Conservation (phyloP, 352 stramenopile species). For the Pythium chondricola region DNA sequence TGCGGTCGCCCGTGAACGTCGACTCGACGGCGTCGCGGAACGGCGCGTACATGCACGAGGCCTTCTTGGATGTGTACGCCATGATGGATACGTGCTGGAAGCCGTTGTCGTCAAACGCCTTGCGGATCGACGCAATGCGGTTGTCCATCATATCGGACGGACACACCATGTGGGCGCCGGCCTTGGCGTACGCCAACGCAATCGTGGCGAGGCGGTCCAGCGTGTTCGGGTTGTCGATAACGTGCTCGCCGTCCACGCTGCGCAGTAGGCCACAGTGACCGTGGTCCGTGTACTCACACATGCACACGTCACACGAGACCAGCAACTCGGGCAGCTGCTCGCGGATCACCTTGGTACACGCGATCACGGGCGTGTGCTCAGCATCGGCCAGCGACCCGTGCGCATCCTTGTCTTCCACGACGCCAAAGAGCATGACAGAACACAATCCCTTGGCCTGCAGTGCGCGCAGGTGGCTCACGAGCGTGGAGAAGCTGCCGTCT, state of each 20-base stretch:
- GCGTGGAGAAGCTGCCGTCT: slow-evolving; percentile 61
- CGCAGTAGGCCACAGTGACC: slow-evolving; percentile 82
- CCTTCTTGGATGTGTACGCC: slow-evolving; percentile 98
- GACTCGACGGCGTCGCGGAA: slow-evolving; percentile 98
- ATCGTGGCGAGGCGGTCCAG: slow-evolving; percentile 95
- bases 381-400: slow-evolving; percentile 68
- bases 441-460: slow-evolving; percentile 69
- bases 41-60: slow-evolving; percentile 93
- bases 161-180: slow-evolving; percentile 96
- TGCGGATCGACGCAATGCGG: slow-evolving; percentile 93
- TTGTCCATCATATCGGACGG: slow-evolving; percentile 98
- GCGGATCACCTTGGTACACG: slow-evolving; percentile 57
- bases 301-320: slow-evolving; percentile 84
- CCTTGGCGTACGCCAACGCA: slow-evolving; percentile 92
- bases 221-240: slow-evolving; percentile 96
- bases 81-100: slow-evolving; percentile 99
- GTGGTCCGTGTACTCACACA: slow-evolving; percentile 89
- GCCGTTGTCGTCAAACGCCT: slow-evolving; percentile 92
- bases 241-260: slow-evolving; percentile 89
- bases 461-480: slow-evolving; percentile 63
- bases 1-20: slow-evolving; percentile 90
- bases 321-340: slow-evolving; percentile 65
- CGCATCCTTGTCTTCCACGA: slow-evolving; percentile 80
- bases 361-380: slow-evolving; percentile 73
- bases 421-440: slow-evolving; percentile 87